Percentiles rank a stretch among this genome's conserved stretches.
phyloP scores from a whole-genome alignment of 768 basidiomycete species.

The Rhizopogon salebrosus region DNA sequence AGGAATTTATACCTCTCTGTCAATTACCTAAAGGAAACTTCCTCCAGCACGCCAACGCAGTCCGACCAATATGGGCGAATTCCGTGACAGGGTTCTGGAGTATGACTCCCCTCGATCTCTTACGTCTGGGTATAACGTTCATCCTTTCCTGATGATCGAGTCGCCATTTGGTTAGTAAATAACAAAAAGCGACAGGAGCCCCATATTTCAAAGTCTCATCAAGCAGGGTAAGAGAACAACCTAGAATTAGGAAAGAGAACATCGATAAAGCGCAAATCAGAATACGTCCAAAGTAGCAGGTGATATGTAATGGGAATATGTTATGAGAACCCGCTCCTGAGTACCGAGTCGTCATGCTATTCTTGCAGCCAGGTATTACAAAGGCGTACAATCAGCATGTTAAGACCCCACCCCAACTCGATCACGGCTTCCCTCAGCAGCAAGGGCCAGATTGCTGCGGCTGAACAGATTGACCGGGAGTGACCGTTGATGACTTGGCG shows the following conservation, averaged over 20 bases:
- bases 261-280: conserved; percentile 9
- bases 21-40: no score
- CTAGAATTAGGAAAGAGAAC: conserved; percentile 1
- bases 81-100: neutral
- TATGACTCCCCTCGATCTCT: no score
- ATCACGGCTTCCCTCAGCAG: conserved; percentile 50
- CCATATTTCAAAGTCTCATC: neutral
- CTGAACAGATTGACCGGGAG: conserved; percentile 79
- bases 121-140: neutral
- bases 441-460: conserved; percentile 70
- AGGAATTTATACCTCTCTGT: neutral
- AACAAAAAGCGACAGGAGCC: neutral
- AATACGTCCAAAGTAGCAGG: conserved; percentile 9
- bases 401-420: conserved; percentile 10
- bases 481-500: conserved; percentile 79
- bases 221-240: neutral
- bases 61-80: neutral
- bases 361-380: conserved; percentile 22
- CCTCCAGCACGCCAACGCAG: neutral
- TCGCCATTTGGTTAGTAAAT: neutral
- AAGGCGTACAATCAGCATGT: conserved; percentile 11
- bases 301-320: conserved; percentile 21
- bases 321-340: conserved; percentile 28
- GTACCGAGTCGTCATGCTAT: conserved; percentile 16
- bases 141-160: neutral